Percentiles rank a stretch among this genome's conserved stretches.
phyloP scores from a whole-genome alignment of 2,329 filamentous ascomycete genomes.

The Delphinella strobiligena region DNA sequence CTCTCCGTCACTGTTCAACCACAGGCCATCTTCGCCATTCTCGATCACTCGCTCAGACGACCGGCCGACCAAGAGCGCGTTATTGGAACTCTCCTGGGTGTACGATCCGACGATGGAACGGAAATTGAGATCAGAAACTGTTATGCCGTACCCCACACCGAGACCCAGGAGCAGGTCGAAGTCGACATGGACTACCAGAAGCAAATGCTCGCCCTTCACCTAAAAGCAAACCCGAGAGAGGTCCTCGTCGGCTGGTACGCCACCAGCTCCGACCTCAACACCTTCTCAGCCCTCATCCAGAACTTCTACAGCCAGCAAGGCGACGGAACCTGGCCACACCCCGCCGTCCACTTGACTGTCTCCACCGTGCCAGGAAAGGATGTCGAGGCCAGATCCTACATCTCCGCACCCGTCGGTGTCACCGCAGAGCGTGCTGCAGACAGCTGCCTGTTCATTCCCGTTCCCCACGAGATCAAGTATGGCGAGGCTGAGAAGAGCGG shows the following conservation, averaged over 20 bases:
- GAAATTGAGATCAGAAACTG: slow-evolving; percentile 93
- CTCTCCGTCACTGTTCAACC: slow-evolving; percentile 91
- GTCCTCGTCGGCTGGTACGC: slow-evolving; percentile 97
- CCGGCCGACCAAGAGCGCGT: slow-evolving; percentile 89
- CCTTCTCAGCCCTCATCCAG: slow-evolving; percentile 95
- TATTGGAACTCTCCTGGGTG: slow-evolving; percentile 89
- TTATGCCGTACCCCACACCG: slow-evolving; percentile 96
- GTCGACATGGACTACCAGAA: slow-evolving; percentile 99
- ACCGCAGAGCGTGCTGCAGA: slow-evolving; percentile 90
- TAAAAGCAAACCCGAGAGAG: slow-evolving; percentile 89
- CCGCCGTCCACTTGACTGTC: slow-evolving; percentile 93
- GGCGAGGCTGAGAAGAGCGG: slow-evolving; percentile 65
- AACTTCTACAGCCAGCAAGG: slow-evolving; percentile 98
- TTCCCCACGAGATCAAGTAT: slow-evolving; percentile 89
- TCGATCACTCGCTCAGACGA: slow-evolving; percentile 86
- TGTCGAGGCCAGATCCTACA: slow-evolving; percentile 86
- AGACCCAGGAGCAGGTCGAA: slow-evolving; percentile 97
- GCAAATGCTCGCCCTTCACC: slow-evolving; percentile 91
- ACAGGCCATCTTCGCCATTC: slow-evolving; percentile 60
- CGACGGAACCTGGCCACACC: slow-evolving; percentile 92
- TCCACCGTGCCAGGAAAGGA: slow-evolving; percentile 79
- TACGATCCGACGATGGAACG: slow-evolving; percentile 88
- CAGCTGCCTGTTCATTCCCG: slow-evolving; percentile 93
- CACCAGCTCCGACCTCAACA: slow-evolving; percentile 92
- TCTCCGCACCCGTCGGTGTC: slow-evolving; percentile 87